These are phyloP conservation scores for Vinca minor DNA, from an alignment of 257 asterid species.

Conservation along the genomic window DNA sequence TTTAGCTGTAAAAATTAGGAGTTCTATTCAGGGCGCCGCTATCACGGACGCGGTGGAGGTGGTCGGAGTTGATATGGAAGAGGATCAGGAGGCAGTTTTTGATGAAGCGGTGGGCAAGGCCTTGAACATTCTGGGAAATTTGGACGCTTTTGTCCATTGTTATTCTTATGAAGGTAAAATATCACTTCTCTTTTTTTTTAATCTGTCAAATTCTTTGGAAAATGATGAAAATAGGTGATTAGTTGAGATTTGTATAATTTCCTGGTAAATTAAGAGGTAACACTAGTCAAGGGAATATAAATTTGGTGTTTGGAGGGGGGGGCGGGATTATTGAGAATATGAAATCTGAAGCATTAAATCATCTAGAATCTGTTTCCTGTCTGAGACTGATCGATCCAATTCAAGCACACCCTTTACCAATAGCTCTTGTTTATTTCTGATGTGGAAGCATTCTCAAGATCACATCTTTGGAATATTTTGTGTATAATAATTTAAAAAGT, in stretches of 20 bases:
- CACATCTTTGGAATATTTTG: not conserved
- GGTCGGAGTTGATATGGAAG: conserved; percentile 69
- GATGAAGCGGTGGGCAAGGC: conserved; percentile 64
- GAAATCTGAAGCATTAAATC: too few relatives aligned
- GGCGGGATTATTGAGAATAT: too few relatives aligned
- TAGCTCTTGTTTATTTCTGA: not conserved
- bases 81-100: conserved; percentile 46
- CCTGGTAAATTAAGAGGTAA: too few relatives aligned
- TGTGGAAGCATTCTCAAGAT: not conserved
- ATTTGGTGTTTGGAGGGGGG: too few relatives aligned
- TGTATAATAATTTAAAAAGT: not conserved
- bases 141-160: conserved; percentile 78
- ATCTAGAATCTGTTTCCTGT: too few relatives aligned
- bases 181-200: too few relatives aligned
- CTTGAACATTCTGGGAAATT: conserved; percentile 35
- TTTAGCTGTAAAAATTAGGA: conserved; percentile 45
- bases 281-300: too few relatives aligned
- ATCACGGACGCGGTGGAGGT: conserved; percentile 41
- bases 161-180: conserved; percentile 75
- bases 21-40: conserved; percentile 39
- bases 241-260: too few relatives aligned
- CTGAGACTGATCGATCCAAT: too few relatives aligned
- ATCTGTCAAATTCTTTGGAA: not conserved
- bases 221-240: too few relatives aligned
- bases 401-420: too few relatives aligned